Percentiles rank a stretch among this genome's conserved stretches.
Conservation (phyloP, 1,139 yeast genomes). For the Sugiyamaella paludigena region DNA sequence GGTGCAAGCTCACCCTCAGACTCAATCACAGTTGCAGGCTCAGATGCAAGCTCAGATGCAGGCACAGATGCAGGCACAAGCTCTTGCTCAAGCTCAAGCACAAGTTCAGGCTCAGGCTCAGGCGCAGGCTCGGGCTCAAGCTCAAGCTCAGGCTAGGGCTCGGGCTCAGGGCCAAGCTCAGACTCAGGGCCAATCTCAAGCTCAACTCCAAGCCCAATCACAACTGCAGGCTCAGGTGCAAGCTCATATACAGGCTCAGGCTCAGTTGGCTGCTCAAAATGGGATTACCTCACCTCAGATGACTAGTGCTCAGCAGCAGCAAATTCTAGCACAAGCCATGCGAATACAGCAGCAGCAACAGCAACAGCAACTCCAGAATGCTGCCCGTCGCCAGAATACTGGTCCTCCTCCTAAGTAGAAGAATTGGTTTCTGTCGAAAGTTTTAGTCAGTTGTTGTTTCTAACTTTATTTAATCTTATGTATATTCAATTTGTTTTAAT, state of each 20-base stretch:
- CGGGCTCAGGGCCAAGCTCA: slow-evolving; percentile 1
- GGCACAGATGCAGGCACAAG: slow-evolving; percentile 4
- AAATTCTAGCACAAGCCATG: slow-evolving; percentile 20
- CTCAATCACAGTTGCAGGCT: slow-evolving; percentile 16
- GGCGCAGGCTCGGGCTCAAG: slow-evolving; percentile 2
- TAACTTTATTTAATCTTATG: too few species aligned
- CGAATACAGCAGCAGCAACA: slow-evolving; percentile 27
- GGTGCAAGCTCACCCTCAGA: slow-evolving; percentile 15
- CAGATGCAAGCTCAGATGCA: slow-evolving; percentile 21
- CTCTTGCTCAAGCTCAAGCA: background rate
- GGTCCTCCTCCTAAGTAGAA: too few species aligned
- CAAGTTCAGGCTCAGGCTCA: slow-evolving; percentile 10
- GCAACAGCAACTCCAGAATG: slow-evolving; percentile 23
- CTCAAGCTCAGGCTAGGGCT: slow-evolving; percentile 17
- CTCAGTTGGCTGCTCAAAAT: slow-evolving; percentile 26
- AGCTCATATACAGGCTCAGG: slow-evolving; percentile 15
- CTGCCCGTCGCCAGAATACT: background rate
- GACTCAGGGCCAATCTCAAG: background rate
- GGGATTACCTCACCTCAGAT: slow-evolving; percentile 16
- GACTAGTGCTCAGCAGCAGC: slow-evolving; percentile 29
- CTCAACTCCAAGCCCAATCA: background rate
- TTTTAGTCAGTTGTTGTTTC: too few species aligned
- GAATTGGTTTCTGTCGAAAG: too few species aligned
- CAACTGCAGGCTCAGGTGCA: background rate
- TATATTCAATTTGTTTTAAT: too few species aligned